Conservation (phyloP, 495 filamentous ascomycete species). For the Melanomma pulvis-pyrius region DNA sequence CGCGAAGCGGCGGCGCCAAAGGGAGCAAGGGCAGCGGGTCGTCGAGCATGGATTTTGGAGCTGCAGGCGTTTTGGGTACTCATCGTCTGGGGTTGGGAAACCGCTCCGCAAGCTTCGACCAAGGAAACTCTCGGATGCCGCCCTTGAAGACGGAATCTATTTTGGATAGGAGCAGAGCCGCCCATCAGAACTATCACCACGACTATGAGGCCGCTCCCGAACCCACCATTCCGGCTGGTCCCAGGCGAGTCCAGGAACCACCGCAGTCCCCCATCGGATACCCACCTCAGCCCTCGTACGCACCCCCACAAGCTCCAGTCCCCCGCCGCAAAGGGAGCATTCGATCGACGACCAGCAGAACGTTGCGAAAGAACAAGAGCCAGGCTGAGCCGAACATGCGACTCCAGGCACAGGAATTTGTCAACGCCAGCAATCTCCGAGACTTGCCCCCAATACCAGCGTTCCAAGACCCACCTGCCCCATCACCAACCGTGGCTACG, state of each 20-base stretch:
- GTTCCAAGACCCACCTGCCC: slow-evolving; percentile 50
- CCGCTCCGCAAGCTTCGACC: slow-evolving; percentile 80
- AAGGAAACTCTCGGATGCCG: slow-evolving; percentile 49
- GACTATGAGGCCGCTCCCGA: slow-evolving; percentile 84
- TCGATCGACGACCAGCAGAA: slow-evolving; percentile 64
- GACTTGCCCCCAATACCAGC: slow-evolving; percentile 32
- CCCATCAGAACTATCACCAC: slow-evolving; percentile 50
- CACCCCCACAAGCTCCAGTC: slow-evolving; percentile 39
- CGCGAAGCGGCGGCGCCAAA: slow-evolving; percentile 52
- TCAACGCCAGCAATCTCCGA: slow-evolving; percentile 39
- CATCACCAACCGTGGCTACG: slow-evolving; percentile 57
- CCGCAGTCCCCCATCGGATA: slow-evolving; percentile 46
- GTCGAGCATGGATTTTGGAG: slow-evolving; percentile 69
- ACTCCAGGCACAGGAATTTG: slow-evolving; percentile 44
- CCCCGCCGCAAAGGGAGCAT: slow-evolving; percentile 63
- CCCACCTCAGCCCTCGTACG: slow-evolving; percentile 33
- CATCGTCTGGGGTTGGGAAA: slow-evolving; percentile 62
- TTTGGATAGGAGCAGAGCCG: slow-evolving; percentile 41
- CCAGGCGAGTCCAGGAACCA: slow-evolving; percentile 54
- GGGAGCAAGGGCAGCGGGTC: slow-evolving; percentile 74
- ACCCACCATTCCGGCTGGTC: slow-evolving; percentile 82
- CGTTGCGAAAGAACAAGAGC: slow-evolving; percentile 60
- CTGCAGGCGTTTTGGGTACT: slow-evolving; percentile 56
- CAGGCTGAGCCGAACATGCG: slow-evolving; percentile 50
- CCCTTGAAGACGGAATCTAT: slow-evolving; percentile 27